A percentile compares a stretch with the other conserved stretches of the same genome.
These are phyloP conservation scores for Citrus inodora DNA, from an alignment of 345 rosid species.

Conservation along the genomic window DNA sequence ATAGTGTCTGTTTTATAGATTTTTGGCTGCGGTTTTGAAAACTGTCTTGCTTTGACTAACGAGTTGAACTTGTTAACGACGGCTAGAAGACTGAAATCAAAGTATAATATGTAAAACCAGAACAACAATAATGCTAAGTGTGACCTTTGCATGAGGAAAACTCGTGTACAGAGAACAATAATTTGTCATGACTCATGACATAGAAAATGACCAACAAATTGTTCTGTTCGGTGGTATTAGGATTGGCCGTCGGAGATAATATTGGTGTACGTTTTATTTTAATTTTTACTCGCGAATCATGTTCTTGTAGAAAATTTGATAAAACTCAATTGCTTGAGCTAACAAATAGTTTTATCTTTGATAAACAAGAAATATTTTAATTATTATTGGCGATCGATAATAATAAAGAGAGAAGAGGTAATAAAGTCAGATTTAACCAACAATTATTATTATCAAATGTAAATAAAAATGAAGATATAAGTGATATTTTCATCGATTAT, in stretches of 20 bases:
- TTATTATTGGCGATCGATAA: accelerated
- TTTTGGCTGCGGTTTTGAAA: background rate
- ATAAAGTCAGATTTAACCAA: background rate
- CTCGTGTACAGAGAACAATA: background rate
- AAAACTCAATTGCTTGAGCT: background rate
- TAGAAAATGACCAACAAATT: too few species aligned
- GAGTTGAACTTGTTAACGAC: background rate
- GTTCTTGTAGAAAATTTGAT: background rate
- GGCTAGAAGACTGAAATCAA: background rate
- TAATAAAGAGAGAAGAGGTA: background rate
- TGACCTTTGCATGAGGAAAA: background rate
- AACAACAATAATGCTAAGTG: background rate
- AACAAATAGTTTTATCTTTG: background rate
- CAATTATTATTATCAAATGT: too few species aligned
- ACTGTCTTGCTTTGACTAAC: background rate
- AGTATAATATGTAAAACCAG: background rate
- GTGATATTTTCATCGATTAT: too few species aligned
- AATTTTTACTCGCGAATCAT: too few species aligned
- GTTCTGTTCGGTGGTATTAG: too few species aligned
- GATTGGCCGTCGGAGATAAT: too few species aligned
- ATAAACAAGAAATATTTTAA: too few species aligned
- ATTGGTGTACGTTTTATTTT: too few species aligned
- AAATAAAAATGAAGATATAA: too few species aligned
- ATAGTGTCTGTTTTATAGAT: background rate
- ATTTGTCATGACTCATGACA: background rate